phyloP scores from a whole-genome alignment of 805 yeast genomes.

The Candida oleophila region DNA sequence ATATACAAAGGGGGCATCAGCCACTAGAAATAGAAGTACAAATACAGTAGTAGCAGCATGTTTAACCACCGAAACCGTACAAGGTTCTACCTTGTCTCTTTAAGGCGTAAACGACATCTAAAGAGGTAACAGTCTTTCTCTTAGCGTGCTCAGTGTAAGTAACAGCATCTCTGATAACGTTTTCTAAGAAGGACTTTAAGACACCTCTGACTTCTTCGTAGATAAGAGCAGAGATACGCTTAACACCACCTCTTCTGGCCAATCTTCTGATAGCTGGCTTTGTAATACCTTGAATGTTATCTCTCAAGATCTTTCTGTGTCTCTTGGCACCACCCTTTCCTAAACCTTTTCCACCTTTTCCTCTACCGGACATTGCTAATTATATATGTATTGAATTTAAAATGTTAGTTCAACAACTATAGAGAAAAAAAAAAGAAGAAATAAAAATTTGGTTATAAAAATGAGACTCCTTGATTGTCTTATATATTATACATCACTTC shows the following conservation, averaged over 20 bases:
- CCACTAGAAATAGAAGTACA: constrained; percentile 5
- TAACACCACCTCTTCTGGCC: constrained; percentile 99
- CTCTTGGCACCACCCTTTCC: constrained; percentile 99
- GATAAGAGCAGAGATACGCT: constrained; percentile 98
- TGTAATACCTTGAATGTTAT: constrained; percentile 99
- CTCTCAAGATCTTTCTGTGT: constrained; percentile 99
- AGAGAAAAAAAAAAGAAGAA: background rate
- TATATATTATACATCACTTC: background rate
- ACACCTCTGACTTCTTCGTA: constrained; percentile 99
- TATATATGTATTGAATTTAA: constrained; percentile 13
- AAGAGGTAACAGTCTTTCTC: constrained; percentile 99
- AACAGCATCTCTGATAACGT: constrained; percentile 98
- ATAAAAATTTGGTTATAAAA: background rate
- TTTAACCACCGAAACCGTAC: constrained; percentile 99
- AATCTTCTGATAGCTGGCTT: constrained; percentile 99
- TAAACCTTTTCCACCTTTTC: constrained; percentile 99
- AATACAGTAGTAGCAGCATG: constrained; percentile 9
- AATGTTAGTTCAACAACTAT: constrained; percentile 5
- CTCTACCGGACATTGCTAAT: constrained; percentile 91
- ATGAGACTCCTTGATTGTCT: background rate
- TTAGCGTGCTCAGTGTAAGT: constrained; percentile 99
- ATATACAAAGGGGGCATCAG: constrained; percentile 6
- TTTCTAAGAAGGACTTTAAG: constrained; percentile 91
- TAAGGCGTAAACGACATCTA: constrained; percentile 98
- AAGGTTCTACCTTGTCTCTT: constrained; percentile 99